phyloP scores from a whole-genome alignment of 306 rosid species.

The Prunus fruticosa region DNA sequence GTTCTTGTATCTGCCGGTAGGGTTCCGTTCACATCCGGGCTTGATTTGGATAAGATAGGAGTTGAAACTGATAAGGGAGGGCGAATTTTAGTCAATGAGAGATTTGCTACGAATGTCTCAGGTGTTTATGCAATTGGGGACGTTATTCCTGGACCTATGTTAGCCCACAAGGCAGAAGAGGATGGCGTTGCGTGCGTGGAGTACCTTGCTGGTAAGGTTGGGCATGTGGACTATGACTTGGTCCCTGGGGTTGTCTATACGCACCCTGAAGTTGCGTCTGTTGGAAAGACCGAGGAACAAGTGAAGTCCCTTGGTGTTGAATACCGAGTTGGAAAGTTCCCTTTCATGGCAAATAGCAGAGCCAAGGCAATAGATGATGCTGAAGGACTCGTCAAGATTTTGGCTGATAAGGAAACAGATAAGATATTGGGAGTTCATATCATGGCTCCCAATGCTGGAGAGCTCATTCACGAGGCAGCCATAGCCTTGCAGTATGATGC shows the following conservation, averaged over 20 bases:
- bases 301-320: slow-evolving; percentile 68
- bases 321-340: slow-evolving; percentile 94
- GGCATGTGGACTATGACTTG: slow-evolving; percentile 97
- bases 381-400: slow-evolving; percentile 87
- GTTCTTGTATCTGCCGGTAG: slow-evolving; percentile 99
- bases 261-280: slow-evolving; percentile 89
- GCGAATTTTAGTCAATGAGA: slow-evolving; percentile 73
- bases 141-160: slow-evolving; percentile 97
- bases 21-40: slow-evolving; percentile 82
- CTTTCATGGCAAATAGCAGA: slow-evolving; percentile 93
- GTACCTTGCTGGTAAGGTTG: slow-evolving; percentile 91
- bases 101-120: slow-evolving; percentile 69
- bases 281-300: slow-evolving; percentile 97
- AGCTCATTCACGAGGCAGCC: slow-evolving; percentile 94
- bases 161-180: slow-evolving; percentile 99
- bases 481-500: slow-evolving; percentile 89
- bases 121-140: slow-evolving; percentile 94
- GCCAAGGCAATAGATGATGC: slow-evolving; percentile 97
- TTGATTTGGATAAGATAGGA: slow-evolving; percentile 81
- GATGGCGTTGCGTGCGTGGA: slow-evolving; percentile 99
- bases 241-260: slow-evolving; percentile 99
- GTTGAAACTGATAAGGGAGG: slow-evolving; percentile 84
- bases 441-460: slow-evolving; percentile 97
- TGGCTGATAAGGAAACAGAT: slow-evolving; percentile 94
- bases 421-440: slow-evolving; percentile 97